phyloP scores from a whole-genome alignment of 1,284 basidiomycete genomes.

The Microbotryomycetes sp. region DNA sequence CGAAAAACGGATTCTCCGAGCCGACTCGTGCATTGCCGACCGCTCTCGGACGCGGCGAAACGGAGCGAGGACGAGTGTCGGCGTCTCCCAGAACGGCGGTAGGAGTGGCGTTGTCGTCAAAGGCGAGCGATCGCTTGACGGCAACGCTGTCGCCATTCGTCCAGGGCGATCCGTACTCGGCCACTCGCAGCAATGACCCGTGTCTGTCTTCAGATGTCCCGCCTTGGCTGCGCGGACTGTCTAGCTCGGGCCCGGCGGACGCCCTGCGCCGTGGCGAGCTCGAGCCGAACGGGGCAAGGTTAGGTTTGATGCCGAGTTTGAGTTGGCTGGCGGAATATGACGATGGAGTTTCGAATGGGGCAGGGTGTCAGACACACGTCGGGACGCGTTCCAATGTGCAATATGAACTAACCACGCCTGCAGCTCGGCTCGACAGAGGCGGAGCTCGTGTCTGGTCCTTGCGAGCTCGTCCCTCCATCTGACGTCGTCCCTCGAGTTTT shows the following conservation, averaged over 20 bases:
- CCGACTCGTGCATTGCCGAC: not conserved
- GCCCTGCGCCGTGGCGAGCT: constrained; percentile 13
- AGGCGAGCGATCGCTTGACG: not conserved
- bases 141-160: not conserved
- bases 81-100: too few species aligned
- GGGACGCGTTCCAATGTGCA: not conserved
- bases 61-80: too few species aligned
- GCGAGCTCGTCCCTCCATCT: not conserved
- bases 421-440: not conserved
- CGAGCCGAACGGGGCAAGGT: constrained; percentile 24
- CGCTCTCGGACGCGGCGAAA: not conserved
- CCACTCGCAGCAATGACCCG: too few species aligned
- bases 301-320: constrained; percentile 18
- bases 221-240: too few species aligned
- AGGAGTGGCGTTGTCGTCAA: not conserved
- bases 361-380: not conserved
- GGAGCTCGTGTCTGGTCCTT: not conserved
- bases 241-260: not conserved
- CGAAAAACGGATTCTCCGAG: constrained; percentile 27
- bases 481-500: not conserved
- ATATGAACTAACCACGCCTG: not conserved
- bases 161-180: too few species aligned
- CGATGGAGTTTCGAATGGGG: too few species aligned
- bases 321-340: constrained; percentile 7
- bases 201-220: too few species aligned